A percentile compares a stretch with the other conserved stretches of the same genome.
Evolutionary conservation across 1,284 basidiomycete species (phyloP).

Genomic region (Schizophyllum commune): DNA sequence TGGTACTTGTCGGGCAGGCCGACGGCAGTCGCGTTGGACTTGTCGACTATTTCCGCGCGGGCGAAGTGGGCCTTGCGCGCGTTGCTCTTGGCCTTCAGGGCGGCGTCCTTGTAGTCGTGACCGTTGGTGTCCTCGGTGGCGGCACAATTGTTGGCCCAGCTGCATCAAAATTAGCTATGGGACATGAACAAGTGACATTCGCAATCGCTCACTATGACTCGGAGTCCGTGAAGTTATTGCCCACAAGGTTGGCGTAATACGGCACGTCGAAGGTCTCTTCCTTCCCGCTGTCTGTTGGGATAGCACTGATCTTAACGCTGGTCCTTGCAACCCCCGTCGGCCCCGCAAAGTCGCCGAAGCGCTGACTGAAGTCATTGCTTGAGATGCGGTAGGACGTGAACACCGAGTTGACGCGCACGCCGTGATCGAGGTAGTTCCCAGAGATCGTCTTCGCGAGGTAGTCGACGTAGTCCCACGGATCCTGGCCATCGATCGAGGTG

Average conservation of each 20-base stretch:
- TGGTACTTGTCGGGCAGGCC: slow-evolving; percentile 41
- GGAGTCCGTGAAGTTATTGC: slow-evolving; percentile 41
- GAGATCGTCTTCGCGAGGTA: slow-evolving; percentile 47
- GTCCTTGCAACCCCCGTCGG: slow-evolving; percentile 39
- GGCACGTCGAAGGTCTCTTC: slow-evolving; percentile 46
- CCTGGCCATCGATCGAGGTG: slow-evolving; percentile 44
- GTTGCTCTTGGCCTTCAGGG: slow-evolving; percentile 4
- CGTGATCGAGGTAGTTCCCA: slow-evolving; percentile 57
- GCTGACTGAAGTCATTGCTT: slow-evolving; percentile 40
- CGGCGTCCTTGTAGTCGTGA: slow-evolving; percentile 33
- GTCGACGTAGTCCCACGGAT: slow-evolving; percentile 50
- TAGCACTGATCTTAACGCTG: slow-evolving; percentile 37
- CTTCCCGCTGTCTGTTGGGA: slow-evolving; percentile 37
- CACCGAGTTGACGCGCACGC: slow-evolving; percentile 55
- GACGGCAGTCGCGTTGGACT: slow-evolving; percentile 31
- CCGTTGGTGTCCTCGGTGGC: slow-evolving; percentile 49
- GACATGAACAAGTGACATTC: background rate
- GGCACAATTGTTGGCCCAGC: slow-evolving; percentile 56
- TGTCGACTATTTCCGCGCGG: slow-evolving; percentile 41
- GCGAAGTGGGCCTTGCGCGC: slow-evolving; percentile 16
- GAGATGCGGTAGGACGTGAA: slow-evolving; percentile 53
- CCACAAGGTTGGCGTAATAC: slow-evolving; percentile 41
- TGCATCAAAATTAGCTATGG: slow-evolving; percentile 14
- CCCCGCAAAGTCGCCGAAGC: slow-evolving; percentile 54
- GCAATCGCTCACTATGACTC: slow-evolving; percentile 39